Conservation (phyloP, 192 early-diverging fungal genomes). For the Hyaloraphidium curvatum region DNA sequence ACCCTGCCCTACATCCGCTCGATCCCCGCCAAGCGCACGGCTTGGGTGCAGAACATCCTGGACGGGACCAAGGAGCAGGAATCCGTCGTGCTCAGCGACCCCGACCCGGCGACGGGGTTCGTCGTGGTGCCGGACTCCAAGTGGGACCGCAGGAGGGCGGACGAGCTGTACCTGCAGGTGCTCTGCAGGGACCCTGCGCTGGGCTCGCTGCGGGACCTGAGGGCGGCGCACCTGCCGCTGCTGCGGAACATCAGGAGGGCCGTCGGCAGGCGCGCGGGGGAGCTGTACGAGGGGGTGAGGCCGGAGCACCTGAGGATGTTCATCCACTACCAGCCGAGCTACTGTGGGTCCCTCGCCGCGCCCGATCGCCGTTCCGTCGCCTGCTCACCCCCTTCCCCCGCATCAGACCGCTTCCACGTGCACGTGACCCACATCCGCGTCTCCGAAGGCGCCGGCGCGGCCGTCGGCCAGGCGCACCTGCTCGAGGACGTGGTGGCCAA, state of each 20-base stretch:
- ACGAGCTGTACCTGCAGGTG: constrained; percentile 43
- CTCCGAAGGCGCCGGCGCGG: constrained; percentile 29
- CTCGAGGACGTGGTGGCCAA: constrained; percentile 49
- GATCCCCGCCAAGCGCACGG: constrained; percentile 32
- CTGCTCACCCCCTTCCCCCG: neutral
- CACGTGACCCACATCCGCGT: constrained; percentile 48
- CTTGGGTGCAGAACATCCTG: constrained; percentile 67
- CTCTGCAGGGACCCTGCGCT: constrained; percentile 35
- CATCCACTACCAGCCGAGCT: constrained; percentile 63
- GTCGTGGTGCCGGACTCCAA: constrained; percentile 59
- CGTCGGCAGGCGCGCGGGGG: constrained; percentile 19
- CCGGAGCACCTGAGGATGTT: constrained; percentile 43
- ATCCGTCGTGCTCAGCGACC: constrained; percentile 37
- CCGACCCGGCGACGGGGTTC: constrained; percentile 40
- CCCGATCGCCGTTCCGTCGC: neutral
- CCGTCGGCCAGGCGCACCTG: constrained; percentile 44
- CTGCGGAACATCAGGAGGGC: constrained; percentile 40
- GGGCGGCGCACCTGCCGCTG: constrained; percentile 30
- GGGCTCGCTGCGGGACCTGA: constrained; percentile 41
- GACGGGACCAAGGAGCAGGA: constrained; percentile 39
- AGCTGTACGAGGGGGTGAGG: constrained; percentile 22
- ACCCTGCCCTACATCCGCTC: constrained; percentile 39
- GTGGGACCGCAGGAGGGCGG: constrained; percentile 42
- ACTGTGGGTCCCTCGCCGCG: constrained; percentile 28
- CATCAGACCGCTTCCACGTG: constrained; percentile 49